These are phyloP conservation scores for Aureobasidium vineae DNA, from an alignment of 2,329 filamentous ascomycete species.

Conservation along the genomic window DNA sequence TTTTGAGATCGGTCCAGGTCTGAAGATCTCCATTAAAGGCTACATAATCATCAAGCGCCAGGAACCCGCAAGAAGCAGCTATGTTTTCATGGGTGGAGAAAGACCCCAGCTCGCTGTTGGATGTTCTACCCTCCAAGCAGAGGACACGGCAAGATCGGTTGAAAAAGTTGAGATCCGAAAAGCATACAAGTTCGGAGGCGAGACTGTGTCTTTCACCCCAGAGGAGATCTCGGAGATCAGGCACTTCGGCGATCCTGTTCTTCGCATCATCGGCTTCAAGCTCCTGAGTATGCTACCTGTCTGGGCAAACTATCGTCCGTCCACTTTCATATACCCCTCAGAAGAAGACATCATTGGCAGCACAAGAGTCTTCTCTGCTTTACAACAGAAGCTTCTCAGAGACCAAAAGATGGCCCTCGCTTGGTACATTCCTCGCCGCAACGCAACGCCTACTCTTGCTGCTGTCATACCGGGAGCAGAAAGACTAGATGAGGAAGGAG, in stretches of 20 bases:
- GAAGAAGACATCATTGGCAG: conserved; percentile 89
- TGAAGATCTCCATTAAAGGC: conserved; percentile 88
- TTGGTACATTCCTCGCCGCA: conserved; percentile 83
- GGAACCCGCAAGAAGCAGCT: conserved; percentile 75
- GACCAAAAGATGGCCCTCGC: conserved; percentile 79
- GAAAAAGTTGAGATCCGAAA: conserved; percentile 82
- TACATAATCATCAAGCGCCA: conserved; percentile 88
- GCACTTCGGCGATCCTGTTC: conserved; percentile 75
- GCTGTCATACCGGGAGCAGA: conserved; percentile 76
- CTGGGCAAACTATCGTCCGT: conserved; percentile 83
- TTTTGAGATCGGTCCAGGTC: conserved; percentile 78
- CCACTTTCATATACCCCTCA: conserved; percentile 89
- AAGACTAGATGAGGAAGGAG: conserved; percentile 61
- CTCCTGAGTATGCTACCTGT: conserved; percentile 68
- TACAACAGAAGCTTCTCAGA: conserved; percentile 81
- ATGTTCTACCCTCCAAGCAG: conserved; percentile 70
- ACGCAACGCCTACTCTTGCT: conserved; percentile 74
- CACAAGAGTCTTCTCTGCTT: conserved; percentile 84
- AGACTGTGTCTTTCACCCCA: conserved; percentile 78
- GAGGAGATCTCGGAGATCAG: conserved; percentile 79
- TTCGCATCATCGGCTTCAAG: conserved; percentile 95
- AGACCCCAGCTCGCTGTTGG: conserved; percentile 74
- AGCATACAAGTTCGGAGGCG: conserved; percentile 93
- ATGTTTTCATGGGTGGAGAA: conserved; percentile 85
- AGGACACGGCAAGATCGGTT: conserved; percentile 72